Conservation (phyloP, 2,329 filamentous ascomycete species). For the Aureobasidium sp. region DNA sequence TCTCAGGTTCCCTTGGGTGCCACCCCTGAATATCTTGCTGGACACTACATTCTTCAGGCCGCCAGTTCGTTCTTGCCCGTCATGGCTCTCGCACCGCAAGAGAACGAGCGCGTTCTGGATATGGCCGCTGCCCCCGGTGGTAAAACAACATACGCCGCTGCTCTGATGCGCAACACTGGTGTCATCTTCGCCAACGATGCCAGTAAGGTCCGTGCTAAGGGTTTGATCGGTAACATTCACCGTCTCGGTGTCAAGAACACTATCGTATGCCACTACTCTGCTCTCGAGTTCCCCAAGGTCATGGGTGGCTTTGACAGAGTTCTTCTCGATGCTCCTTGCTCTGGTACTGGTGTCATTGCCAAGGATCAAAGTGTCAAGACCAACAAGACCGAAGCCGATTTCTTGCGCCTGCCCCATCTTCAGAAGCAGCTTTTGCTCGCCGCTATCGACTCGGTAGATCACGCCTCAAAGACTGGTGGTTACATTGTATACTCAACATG, state of each 20-base stretch:
- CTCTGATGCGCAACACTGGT: constrained; percentile 95
- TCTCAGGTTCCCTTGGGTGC: constrained; percentile 79
- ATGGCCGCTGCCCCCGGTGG: constrained; percentile 93
- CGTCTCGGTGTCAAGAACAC: constrained; percentile 88
- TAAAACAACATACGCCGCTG: constrained; percentile 94
- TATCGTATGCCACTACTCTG: constrained; percentile 95
- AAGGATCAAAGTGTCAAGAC: constrained; percentile 97
- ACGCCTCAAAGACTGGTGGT: constrained; percentile 82
- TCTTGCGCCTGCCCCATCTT: constrained; percentile 82
- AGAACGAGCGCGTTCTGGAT: constrained; percentile 84
- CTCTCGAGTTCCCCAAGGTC: constrained; percentile 84
- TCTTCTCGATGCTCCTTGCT: constrained; percentile 88
- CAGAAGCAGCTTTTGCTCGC: constrained; percentile 91
- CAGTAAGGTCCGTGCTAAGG: constrained; percentile 87
- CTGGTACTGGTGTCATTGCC: constrained; percentile 92
- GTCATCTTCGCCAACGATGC: constrained; percentile 94
- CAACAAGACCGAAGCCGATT: constrained; percentile 94
- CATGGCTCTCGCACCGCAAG: constrained; percentile 92
- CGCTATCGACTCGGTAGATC: constrained; percentile 91
- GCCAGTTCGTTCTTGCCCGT: constrained; percentile 95
- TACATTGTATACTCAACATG: constrained; percentile 97
- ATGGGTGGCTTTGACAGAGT: constrained; percentile 96
- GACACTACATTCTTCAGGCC: constrained; percentile 96
- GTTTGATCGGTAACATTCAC: constrained; percentile 96
- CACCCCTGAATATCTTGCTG: constrained; percentile 93